phyloP scores from a whole-genome alignment of 192 early-diverging fungal genomes.

The Coemansia sp. region DNA sequence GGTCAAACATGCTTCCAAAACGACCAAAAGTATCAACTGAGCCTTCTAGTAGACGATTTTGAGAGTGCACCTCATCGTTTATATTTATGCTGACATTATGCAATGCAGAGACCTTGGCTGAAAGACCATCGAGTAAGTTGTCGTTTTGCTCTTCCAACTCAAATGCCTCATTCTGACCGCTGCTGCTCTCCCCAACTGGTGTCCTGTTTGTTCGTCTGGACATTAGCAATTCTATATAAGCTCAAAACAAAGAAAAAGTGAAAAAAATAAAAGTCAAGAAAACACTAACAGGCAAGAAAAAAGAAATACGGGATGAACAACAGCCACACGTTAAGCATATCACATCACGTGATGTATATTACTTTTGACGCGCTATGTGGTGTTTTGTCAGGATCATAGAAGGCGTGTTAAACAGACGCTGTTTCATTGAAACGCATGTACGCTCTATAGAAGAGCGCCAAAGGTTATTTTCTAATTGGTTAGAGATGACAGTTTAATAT shows the following conservation, averaged over 20 bases:
- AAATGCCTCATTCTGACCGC: conserved; percentile 39
- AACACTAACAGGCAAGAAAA: too few relatives aligned
- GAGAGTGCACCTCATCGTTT: conserved; percentile 39
- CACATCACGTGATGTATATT: too few relatives aligned
- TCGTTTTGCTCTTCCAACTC: conserved; percentile 52
- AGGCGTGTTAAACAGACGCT: too few relatives aligned
- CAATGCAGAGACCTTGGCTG: conserved; percentile 45
- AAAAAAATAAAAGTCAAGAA: background rate
- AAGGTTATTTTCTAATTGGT: background rate
- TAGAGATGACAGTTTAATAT: too few relatives aligned
- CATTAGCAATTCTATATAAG: conserved; percentile 15
- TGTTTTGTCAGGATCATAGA: too few relatives aligned
- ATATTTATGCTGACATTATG: conserved; percentile 49
- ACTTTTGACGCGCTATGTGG: too few relatives aligned
- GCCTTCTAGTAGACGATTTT: conserved; percentile 45
- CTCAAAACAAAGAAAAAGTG: background rate
- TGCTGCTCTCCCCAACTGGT: conserved; percentile 19
- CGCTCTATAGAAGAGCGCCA: background rate
- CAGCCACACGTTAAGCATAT: too few relatives aligned
- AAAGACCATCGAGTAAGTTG: conserved; percentile 37
- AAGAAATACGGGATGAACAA: too few relatives aligned
- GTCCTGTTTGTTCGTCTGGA: conserved; percentile 42
- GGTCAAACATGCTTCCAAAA: conserved; percentile 52
- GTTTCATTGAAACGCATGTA: background rate
- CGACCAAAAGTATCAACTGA: conserved; percentile 39